These are phyloP conservation scores for Cryphonectria parasitica DNA, from an alignment of 2,329 filamentous ascomycete genomes.

Conservation along the genomic window DNA sequence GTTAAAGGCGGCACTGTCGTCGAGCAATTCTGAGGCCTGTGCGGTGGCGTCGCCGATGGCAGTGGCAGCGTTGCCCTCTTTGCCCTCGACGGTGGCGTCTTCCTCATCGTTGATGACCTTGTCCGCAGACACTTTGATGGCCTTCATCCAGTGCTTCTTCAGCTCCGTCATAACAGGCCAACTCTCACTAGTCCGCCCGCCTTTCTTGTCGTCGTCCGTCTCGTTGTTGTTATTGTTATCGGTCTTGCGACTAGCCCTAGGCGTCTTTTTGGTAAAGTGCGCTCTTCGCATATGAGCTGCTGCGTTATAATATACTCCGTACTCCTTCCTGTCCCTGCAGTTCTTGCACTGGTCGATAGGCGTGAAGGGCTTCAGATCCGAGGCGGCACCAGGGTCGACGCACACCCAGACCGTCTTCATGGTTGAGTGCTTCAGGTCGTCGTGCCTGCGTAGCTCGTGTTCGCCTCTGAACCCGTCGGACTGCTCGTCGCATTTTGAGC, in stretches of 20 bases:
- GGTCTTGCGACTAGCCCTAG: conserved; percentile 42
- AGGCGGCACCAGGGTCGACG: conserved; percentile 54
- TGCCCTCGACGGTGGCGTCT: conserved; percentile 40
- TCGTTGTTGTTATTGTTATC: conserved; percentile 28
- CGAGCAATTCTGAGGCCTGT: conserved; percentile 31
- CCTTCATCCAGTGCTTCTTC: conserved; percentile 61
- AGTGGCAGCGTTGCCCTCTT: conserved; percentile 30
- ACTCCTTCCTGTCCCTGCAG: conserved; percentile 76
- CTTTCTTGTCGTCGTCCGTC: conserved; percentile 49
- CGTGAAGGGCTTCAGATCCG: conserved; percentile 56
- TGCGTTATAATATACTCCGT: conserved; percentile 93
- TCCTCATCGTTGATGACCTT: conserved; percentile 38
- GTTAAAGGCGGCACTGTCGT: conserved; percentile 28
- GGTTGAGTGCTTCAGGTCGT: conserved; percentile 65
- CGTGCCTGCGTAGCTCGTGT: conserved; percentile 76
- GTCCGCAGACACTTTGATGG: conserved; percentile 51
- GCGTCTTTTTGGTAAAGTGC: conserved; percentile 75
- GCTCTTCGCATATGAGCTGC: conserved; percentile 86
- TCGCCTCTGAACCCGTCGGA: conserved; percentile 83
- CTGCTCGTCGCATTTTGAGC: conserved; percentile 70
- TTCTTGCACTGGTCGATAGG: conserved; percentile 83
- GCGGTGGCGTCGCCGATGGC: conserved; percentile 11
- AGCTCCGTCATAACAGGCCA: conserved; percentile 61
- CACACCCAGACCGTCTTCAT: conserved; percentile 62
- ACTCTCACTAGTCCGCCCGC: conserved; percentile 57